Evolutionary conservation across 2,329 filamentous ascomycete genomes (phyloP).

Genomic region (Coniochaeta sp.): DNA sequence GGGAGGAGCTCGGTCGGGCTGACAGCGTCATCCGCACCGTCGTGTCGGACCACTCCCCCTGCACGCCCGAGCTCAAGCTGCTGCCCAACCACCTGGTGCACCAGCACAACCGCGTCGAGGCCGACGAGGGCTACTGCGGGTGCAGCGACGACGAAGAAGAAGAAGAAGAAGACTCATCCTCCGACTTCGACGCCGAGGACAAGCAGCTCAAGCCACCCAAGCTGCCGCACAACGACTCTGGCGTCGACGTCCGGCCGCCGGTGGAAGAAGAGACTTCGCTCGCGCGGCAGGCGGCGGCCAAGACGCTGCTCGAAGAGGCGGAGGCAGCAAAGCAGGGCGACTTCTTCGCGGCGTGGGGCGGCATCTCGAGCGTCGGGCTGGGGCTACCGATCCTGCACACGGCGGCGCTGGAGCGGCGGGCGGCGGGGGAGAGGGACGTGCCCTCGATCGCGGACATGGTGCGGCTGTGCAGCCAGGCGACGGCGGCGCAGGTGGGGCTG

Average conservation of each 20-base stretch:
- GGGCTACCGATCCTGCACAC: slow-evolving; percentile 89
- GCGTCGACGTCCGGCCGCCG: slow-evolving; percentile 38
- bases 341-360: slow-evolving; percentile 95
- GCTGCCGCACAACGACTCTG: slow-evolving; percentile 39
- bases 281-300: slow-evolving; percentile 15
- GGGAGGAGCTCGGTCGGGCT: slow-evolving; percentile 65
- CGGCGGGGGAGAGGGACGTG: slow-evolving; percentile 30
- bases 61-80: slow-evolving; percentile 89
- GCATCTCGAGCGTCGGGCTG: slow-evolving; percentile 88
- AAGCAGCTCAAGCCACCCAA: too few relatives aligned
- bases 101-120: slow-evolving; percentile 7
- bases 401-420: slow-evolving; percentile 55
- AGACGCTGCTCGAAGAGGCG: too few relatives aligned
- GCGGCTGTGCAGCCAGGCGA: slow-evolving; percentile 77
- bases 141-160: slow-evolving; percentile 4
- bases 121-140: neutral
- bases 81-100: slow-evolving; percentile 59
- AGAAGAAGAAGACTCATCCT: slow-evolving; percentile 2
- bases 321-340: slow-evolving; percentile 59
- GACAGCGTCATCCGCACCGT: slow-evolving; percentile 85
- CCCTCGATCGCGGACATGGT: slow-evolving; percentile 70
- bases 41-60: slow-evolving; percentile 93
- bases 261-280: slow-evolving; percentile 17
- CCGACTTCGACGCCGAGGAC: slow-evolving; percentile 21
- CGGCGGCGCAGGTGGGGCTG: slow-evolving; percentile 81